A percentile compares a stretch with the other conserved stretches of the same genome.
These are phyloP conservation scores for Leptographium procerum DNA, from an alignment of 2,329 filamentous ascomycete species.

Conservation along the genomic window DNA sequence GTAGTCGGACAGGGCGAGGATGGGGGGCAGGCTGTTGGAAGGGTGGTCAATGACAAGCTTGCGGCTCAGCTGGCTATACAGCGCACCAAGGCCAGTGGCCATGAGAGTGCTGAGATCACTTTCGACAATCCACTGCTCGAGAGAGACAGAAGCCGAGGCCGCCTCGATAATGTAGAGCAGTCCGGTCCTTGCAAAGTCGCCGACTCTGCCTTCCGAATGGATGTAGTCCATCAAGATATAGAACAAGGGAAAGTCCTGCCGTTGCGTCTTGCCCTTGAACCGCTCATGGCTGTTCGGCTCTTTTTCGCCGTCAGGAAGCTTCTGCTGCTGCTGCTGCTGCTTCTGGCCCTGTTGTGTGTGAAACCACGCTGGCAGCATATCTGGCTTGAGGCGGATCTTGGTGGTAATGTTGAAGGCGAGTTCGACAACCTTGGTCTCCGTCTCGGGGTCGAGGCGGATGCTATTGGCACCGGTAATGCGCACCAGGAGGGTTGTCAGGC, in stretches of 20 bases:
- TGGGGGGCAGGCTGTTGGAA: constrained; percentile 64
- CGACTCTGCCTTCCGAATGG: constrained; percentile 85
- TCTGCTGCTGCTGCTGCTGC: constrained; percentile 15
- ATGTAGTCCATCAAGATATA: constrained; percentile 95
- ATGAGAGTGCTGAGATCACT: constrained; percentile 94
- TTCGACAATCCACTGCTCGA: constrained; percentile 95
- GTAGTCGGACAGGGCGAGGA: constrained; percentile 85
- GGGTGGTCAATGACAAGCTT: constrained; percentile 74
- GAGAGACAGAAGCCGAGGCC: constrained; percentile 67
- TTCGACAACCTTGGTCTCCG: constrained; percentile 82
- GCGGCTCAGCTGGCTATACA: constrained; percentile 55
- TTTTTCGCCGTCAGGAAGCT: constrained; percentile 18
- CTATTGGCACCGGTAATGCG: constrained; percentile 65
- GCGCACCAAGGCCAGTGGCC: constrained; percentile 83
- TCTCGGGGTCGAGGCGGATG: constrained; percentile 64
- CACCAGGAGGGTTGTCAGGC: constrained; percentile 75
- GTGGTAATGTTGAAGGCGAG: constrained; percentile 91
- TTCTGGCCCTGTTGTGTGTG: constrained; percentile 38
- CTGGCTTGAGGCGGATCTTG: constrained; percentile 83
- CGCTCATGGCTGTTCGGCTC: constrained; percentile 55
- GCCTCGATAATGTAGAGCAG: constrained; percentile 93
- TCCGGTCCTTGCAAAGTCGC: constrained; percentile 91
- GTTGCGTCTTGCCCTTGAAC: constrained; percentile 76
- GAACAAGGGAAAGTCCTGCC: constrained; percentile 90
- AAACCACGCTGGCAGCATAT: constrained; percentile 87